Conservation (phyloP, 1,284 basidiomycete genomes). For the Ceratobasidium sp. region DNA sequence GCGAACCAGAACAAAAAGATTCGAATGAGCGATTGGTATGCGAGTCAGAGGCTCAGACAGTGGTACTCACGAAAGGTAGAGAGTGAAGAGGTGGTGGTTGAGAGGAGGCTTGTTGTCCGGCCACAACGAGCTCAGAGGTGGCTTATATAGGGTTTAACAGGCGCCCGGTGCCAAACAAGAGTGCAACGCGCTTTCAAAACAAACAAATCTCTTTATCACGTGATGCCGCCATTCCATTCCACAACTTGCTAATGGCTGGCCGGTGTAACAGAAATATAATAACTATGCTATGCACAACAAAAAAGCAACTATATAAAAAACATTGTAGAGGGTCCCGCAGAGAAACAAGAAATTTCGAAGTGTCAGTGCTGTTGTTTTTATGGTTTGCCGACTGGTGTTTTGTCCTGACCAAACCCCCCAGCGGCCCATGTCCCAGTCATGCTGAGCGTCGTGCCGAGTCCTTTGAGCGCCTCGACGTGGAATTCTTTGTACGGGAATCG, state of each 20-base stretch:
- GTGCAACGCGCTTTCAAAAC: constrained; percentile 33
- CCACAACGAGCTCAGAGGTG: constrained; percentile 1
- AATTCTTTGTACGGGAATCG: constrained; percentile 80
- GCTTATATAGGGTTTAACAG: constrained; percentile 25
- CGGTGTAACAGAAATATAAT: neutral
- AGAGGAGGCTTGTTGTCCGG: constrained; percentile 1
- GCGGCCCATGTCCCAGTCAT: constrained; percentile 61
- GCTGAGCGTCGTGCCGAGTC: constrained; percentile 76
- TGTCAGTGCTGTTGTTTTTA: neutral
- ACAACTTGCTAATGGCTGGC: neutral
- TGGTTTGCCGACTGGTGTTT: neutral
- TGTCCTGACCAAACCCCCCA: constrained; percentile 25
- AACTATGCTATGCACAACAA: neutral
- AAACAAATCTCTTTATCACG: constrained; percentile 19
- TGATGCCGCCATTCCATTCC: neutral
- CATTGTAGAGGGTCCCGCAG: neutral
- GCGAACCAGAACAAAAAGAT: neutral
- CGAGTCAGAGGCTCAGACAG: neutral
- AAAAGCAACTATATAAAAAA: neutral
- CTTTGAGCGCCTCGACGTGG: constrained; percentile 83
- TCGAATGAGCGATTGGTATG: neutral
- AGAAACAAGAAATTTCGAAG: neutral
- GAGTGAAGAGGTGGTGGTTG: constrained; percentile 19
- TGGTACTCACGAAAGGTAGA: constrained; percentile 20
- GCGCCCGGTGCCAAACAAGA: constrained; percentile 30